Percentiles rank a stretch among this genome's conserved stretches.
Conservation (phyloP, 352 stramenopile genomes). For the Phytophthora pluvialis region DNA sequence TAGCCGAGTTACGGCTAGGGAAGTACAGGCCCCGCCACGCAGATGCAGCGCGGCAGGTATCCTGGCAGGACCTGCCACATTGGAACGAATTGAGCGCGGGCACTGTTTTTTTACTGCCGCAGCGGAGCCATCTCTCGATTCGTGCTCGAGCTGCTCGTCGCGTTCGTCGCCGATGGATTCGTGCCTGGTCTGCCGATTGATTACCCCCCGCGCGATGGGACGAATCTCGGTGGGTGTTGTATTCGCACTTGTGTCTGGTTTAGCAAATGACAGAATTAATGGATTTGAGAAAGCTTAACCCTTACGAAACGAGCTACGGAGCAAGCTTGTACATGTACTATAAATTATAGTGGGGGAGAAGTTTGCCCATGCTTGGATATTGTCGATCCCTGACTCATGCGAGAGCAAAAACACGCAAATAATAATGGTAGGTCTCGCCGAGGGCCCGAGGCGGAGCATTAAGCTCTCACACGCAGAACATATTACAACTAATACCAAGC, state of each 20-base stretch:
- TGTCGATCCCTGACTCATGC: no score
- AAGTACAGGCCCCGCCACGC: neutral
- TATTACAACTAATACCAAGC: no score
- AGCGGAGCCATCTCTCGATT: constrained; percentile 14
- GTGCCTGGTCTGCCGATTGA: neutral
- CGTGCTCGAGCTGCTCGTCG: neutral
- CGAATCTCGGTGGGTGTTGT: neutral
- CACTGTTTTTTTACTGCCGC: neutral
- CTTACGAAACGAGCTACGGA: no score
- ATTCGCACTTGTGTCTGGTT: no score
- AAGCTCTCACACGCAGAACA: no score
- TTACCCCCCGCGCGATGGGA: neutral
- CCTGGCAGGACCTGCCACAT: no score
- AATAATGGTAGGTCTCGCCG: neutral
- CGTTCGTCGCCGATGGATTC: neutral
- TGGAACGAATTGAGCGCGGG: constrained; percentile 1
- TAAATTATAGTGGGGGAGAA: no score
- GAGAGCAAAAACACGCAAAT: neutral
- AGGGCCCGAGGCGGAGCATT: no score
- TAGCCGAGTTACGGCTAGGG: neutral
- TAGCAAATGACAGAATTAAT: no score
- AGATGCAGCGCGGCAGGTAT: neutral
- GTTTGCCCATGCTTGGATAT: no score
- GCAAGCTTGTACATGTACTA: no score
- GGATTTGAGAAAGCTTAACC: no score